These are phyloP conservation scores for Tetrahymena borealis DNA, from an alignment of 73 alveolate genomes.

Conservation along the genomic window DNA sequence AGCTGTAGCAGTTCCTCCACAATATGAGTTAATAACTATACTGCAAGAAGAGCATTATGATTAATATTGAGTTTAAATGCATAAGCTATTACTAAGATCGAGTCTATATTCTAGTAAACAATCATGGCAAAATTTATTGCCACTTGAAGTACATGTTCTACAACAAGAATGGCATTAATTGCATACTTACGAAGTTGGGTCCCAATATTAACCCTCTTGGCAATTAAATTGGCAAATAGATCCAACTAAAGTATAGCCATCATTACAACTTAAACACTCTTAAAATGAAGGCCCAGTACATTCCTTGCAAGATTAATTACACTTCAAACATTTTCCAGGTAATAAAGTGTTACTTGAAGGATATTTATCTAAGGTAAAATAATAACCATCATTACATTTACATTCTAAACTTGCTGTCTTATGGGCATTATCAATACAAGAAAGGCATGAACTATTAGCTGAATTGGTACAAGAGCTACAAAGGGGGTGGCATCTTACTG, in stretches of 20 bases:
- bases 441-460: background rate
- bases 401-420: background rate
- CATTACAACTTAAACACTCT: background rate
- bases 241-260: background rate
- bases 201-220: too few species aligned
- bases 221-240: too few species aligned
- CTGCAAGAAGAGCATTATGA: too few species aligned
- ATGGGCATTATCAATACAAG: background rate
- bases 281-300: background rate
- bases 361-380: background rate
- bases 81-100: too few species aligned
- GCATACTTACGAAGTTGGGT: too few species aligned
- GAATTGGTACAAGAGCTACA: background rate
- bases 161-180: too few species aligned
- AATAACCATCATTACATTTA: background rate
- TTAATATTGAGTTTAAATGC: too few species aligned
- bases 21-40: too few species aligned
- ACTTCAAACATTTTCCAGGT: background rate
- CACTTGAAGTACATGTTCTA: too few species aligned
- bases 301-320: background rate
- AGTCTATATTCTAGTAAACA: too few species aligned
- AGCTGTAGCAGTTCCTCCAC: too few species aligned
- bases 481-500: background rate
- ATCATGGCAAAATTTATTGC: too few species aligned
- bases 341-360: background rate